Base-by-base conservation (phyloP, 805 yeast genomes). In the Saccharomycopsis fodiens region DNA sequence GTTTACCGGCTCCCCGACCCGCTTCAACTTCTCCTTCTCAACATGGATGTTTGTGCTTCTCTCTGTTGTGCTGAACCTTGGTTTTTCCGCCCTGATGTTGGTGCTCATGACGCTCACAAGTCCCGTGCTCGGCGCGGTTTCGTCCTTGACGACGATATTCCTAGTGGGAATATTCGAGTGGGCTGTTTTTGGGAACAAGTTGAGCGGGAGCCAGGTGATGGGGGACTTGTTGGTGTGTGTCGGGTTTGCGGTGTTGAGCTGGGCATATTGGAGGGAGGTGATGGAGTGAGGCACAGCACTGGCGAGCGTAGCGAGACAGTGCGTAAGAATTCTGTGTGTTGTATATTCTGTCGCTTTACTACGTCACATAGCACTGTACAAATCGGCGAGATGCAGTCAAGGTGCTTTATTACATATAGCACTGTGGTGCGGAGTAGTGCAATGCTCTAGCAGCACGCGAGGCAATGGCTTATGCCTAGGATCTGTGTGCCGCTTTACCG, bases 81-180 rank as follows among this genome's bases (percentile, higher is more conserved):
- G 74, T 1, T 86, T 84, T 59, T 79, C 86, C 31, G 80, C 82
- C 5, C 68, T 83, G 27, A 86, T 87, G 54, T 68, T 86, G 48
- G 73, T 87, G 2, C 65, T 86, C 52, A 84, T 86, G 84, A 80
- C 95, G 0, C 70, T 86, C 46, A 86, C 96, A 0, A 79, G 85
- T 3, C 96, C 96, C 0, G 95, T 87, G 1, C 66, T 87, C 36
- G 82, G 93, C 1, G 76, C 85, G 0, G 78, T 74, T 5, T 71
- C 82, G 29, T 75, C 87, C 0, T 65, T 86, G 47, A 69, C 86
- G 41, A 85, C 95, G 0, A 87, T 88, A 17, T 72, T 86, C 51
- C 60, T 86, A 44, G 93, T 87, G 37, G 95, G 95, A 0, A 42
- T 84, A 1, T 78, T 78, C 17, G 95, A 86, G 58, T 84, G 83